A percentile compares a stretch with the other conserved stretches of the same genome.
phyloP scores from a whole-genome alignment of 306 rosid species.

The Quercus variabilis region DNA sequence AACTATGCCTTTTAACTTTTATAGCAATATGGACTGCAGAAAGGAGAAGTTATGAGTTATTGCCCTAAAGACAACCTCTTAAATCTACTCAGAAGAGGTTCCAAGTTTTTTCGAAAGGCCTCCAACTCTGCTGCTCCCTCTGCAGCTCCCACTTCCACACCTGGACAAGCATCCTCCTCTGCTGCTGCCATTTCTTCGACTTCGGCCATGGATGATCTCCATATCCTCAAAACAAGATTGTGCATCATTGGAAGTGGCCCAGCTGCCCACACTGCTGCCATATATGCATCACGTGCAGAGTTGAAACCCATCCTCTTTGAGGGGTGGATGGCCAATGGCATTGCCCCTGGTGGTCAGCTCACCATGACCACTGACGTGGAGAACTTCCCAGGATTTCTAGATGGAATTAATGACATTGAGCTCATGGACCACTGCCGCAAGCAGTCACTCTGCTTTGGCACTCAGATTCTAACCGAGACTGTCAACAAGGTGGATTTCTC shows the following conservation, averaged over 20 bases:
- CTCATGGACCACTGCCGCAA: constrained; percentile 66
- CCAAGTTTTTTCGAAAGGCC: not conserved
- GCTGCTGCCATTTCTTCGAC: not conserved
- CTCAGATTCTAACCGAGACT: constrained; percentile 71
- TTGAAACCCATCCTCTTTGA: constrained; percentile 81
- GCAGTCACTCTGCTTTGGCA: constrained; percentile 74
- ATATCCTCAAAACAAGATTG: constrained; percentile 51
- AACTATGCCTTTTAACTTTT: no score
- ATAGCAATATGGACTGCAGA: not conserved
- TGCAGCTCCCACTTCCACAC: not conserved
- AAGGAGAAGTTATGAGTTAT: not conserved
- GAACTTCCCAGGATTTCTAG: constrained; percentile 83
- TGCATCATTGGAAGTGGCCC: constrained; percentile 95
- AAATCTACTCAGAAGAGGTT: not conserved
- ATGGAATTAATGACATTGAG: constrained; percentile 60
- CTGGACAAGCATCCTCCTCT: not conserved
- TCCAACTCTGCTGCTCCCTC: not conserved
- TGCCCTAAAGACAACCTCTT: no score
- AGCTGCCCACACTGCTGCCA: constrained; percentile 80
- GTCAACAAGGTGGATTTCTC: constrained; percentile 74
- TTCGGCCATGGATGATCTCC: constrained; percentile 33
- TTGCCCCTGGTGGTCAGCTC: constrained; percentile 90
- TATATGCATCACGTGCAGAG: constrained; percentile 79
- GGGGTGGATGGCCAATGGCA: constrained; percentile 87
- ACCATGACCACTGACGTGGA: constrained; percentile 87